Percentiles rank a stretch among this genome's conserved stretches.
phyloP scores from a whole-genome alignment of 257 asterid species.

The Petunia secreta region DNA sequence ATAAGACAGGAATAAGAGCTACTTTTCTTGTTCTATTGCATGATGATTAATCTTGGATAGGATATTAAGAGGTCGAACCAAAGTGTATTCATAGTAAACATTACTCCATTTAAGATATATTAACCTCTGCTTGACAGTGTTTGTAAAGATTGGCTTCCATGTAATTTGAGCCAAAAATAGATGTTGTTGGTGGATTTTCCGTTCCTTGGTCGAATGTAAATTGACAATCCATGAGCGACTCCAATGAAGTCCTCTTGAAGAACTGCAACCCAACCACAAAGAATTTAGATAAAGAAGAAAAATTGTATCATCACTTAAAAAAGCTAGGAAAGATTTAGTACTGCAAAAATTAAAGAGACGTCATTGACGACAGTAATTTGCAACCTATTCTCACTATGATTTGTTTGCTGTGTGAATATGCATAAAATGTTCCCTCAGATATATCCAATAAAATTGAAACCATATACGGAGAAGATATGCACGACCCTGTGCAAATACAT shows the following conservation, averaged over 20 bases:
- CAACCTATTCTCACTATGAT: no score
- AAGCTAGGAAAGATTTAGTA: not conserved
- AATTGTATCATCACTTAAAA: not conserved
- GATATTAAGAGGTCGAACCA: not conserved
- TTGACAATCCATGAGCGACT: constrained; percentile 50
- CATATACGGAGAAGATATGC: no score
- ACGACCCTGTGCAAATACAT: no score
- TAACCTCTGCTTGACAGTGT: constrained; percentile 49
- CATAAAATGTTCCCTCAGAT: no score
- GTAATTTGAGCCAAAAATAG: constrained; percentile 42
- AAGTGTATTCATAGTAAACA: not conserved
- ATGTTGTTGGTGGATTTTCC: constrained; percentile 42
- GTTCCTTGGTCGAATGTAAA: constrained; percentile 31
- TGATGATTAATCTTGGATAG: not conserved
- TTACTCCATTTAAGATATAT: no score
- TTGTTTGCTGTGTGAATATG: no score
- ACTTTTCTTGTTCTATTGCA: not conserved
- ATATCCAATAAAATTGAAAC: no score
- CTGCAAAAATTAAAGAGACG: not conserved
- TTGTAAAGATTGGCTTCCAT: constrained; percentile 44
- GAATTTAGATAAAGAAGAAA: not conserved
- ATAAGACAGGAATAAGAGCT: no score
- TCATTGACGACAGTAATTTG: no score
- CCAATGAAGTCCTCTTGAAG: constrained; percentile 38
- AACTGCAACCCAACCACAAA: constrained; percentile 31